Percentiles rank a stretch among this genome's conserved stretches.
Evolutionary conservation across 345 rosid genomes (phyloP).

Genomic region (Salix brachista): DNA sequence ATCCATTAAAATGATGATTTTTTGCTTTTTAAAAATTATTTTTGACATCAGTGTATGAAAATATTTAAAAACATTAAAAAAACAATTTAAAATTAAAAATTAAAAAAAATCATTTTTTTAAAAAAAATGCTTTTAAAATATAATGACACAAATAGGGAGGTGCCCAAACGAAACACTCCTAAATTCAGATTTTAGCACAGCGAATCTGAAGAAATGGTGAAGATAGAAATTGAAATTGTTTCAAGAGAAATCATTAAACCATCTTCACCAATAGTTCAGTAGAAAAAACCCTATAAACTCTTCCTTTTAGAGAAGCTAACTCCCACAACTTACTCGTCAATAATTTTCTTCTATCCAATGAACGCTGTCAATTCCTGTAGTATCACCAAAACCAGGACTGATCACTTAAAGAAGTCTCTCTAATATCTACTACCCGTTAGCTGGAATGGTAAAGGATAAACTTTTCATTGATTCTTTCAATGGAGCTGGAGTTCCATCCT

Average conservation of each 20-base stretch:
- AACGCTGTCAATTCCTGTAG: not conserved
- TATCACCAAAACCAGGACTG: not conserved
- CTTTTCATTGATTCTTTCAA: not conserved
- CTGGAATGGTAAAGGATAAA: slow-evolving; percentile 1
- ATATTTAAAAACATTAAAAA: too few relatives aligned
- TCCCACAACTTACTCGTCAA: slow-evolving; percentile 1
- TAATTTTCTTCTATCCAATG: slow-evolving; percentile 5
- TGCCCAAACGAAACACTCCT: too few relatives aligned
- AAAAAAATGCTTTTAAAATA: too few relatives aligned
- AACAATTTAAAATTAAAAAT: too few relatives aligned
- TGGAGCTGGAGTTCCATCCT: not conserved
- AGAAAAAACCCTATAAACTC: slow-evolving; percentile 1
- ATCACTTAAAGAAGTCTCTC: not conserved
- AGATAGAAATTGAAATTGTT: not conserved
- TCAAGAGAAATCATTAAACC: slow-evolving; percentile 11
- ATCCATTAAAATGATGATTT: too few relatives aligned
- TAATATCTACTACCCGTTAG: not conserved
- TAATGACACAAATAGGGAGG: too few relatives aligned
- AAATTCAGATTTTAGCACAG: too few relatives aligned
- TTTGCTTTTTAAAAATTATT: too few relatives aligned
- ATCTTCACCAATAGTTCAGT: not conserved
- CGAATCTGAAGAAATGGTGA: not conserved
- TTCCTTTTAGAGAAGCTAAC: slow-evolving; percentile 3
- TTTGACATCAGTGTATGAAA: too few relatives aligned
- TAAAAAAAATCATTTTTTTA: too few relatives aligned